Evolutionary conservation across 306 rosid genomes (phyloP).

Genomic region (Rubus parviflorus): DNA sequence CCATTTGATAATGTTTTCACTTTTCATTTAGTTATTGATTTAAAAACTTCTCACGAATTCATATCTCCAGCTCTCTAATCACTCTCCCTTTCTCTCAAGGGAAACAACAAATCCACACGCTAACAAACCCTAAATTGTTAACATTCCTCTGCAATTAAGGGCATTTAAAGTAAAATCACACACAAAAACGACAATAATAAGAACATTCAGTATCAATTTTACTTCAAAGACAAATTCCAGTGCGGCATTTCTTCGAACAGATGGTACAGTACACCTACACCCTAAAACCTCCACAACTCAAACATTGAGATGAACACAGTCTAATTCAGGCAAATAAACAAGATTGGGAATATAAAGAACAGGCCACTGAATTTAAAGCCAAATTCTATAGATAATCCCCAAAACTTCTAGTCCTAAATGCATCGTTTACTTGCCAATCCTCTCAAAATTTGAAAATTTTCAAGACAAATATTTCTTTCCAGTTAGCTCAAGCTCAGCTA

Average conservation of each 20-base stretch:
- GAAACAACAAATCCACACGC: neutral
- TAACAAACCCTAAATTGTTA: neutral
- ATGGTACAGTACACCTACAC: neutral
- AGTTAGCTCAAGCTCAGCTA: neutral
- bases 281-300: neutral
- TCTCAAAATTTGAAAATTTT: neutral
- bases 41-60: neutral
- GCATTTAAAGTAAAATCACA: neutral
- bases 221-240: neutral
- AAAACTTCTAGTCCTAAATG: neutral
- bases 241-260: neutral
- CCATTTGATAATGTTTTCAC: neutral
- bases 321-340: neutral
- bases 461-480: neutral
- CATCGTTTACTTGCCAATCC: too few relatives aligned
- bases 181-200: neutral
- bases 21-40: neutral
- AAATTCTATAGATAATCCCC: neutral
- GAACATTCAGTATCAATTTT: neutral
- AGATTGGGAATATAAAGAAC: neutral
- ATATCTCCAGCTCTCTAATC: neutral
- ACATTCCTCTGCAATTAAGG: neutral
- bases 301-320: neutral
- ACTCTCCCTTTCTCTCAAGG: neutral
- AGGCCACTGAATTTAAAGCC: neutral